Base-by-base conservation (phyloP, 345 rosid species). In the Melaleuca alternifolia region DNA sequence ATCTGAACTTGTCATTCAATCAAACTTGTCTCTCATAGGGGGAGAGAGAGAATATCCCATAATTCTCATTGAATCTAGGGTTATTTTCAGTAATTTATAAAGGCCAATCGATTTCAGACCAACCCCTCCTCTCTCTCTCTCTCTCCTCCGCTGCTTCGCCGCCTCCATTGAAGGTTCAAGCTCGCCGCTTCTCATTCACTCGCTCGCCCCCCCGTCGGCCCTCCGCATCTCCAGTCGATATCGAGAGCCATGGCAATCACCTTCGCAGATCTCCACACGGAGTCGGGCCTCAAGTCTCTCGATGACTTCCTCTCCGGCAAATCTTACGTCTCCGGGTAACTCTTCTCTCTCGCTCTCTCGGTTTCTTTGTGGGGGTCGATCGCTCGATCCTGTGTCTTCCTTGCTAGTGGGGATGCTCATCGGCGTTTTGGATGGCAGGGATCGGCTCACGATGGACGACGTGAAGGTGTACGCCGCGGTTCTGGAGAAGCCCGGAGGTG, bases 231-330 rank as follows among this genome's bases (percentile, higher is more conserved):
- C 53, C 82, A 14, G n/a, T 18, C 77, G 18, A 59, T n/a, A n/a
- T 48, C 51, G 37, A 12, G 20, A 11, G 44, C 62, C 90, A 97
- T 97, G 99, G 98, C 98, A 16, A 71, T 94, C 89, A 92, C 94
- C 12, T 97, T 96, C 86, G 89, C 98, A 59, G 95, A 97, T 94
- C 97, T 97, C 85, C 95, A 94, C 94, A 92, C 98, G 6, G 97
- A 95, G 33, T 86, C 94, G 10, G 99, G 99, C 82, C 91, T 97
- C 87, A 95, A 95, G 89, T 84, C 97, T 61, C 97, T 97, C 11
- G 95, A 97, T 52, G 93, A 88, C 84, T 92, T 89, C 88, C 97
- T 97, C 83, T 89, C 92, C 28, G 96, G 97, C 5, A 95, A 96
- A 89, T 88, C 97, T 10, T 96, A 93, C 88, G 91, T 97, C 88